A percentile compares a stretch with the other conserved stretches of the same genome.
Evolutionary conservation across 257 asterid genomes (phyloP).

Genomic region (Fraxinus americana): DNA sequence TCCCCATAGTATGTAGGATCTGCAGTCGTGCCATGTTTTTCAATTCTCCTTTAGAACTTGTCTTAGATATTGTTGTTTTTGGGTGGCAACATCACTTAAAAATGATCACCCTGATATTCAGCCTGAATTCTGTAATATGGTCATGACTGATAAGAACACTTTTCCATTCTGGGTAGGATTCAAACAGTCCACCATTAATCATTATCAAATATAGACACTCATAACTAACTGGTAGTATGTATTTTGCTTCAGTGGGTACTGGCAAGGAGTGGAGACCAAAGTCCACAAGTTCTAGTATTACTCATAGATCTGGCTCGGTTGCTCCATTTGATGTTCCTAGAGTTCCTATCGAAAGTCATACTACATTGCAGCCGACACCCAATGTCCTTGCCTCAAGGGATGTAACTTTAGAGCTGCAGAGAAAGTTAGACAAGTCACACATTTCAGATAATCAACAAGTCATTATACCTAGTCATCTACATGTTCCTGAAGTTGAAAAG

Average conservation of each 20-base stretch:
- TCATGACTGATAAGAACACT: slow-evolving; percentile 6
- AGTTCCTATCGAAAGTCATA: slow-evolving; percentile 41
- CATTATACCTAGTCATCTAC: slow-evolving; percentile 81
- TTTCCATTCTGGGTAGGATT: slow-evolving; percentile 3
- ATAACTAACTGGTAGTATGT: slow-evolving; percentile 23
- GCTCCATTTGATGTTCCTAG: slow-evolving; percentile 49
- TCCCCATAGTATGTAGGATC: neutral
- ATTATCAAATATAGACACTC: neutral
- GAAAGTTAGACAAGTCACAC: slow-evolving; percentile 60
- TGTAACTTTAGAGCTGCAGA: slow-evolving; percentile 54
- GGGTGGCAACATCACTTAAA: slow-evolving; percentile 9
- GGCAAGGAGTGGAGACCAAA: slow-evolving; percentile 91
- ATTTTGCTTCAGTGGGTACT: slow-evolving; percentile 53
- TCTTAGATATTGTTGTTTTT: slow-evolving; percentile 1
- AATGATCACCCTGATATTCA: slow-evolving; percentile 11
- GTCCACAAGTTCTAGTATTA: slow-evolving; percentile 48
- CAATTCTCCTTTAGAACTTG: neutral
- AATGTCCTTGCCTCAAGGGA: slow-evolving; percentile 50
- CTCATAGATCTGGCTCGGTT: slow-evolving; percentile 45
- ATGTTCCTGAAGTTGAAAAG: slow-evolving; percentile 79
- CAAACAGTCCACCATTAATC: neutral
- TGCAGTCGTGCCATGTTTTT: neutral
- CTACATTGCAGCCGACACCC: slow-evolving; percentile 38
- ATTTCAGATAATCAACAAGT: slow-evolving; percentile 73
- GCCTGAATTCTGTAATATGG: slow-evolving; percentile 1